phyloP scores from a whole-genome alignment of 1,284 basidiomycete species.

The Tilletia walkeri region DNA sequence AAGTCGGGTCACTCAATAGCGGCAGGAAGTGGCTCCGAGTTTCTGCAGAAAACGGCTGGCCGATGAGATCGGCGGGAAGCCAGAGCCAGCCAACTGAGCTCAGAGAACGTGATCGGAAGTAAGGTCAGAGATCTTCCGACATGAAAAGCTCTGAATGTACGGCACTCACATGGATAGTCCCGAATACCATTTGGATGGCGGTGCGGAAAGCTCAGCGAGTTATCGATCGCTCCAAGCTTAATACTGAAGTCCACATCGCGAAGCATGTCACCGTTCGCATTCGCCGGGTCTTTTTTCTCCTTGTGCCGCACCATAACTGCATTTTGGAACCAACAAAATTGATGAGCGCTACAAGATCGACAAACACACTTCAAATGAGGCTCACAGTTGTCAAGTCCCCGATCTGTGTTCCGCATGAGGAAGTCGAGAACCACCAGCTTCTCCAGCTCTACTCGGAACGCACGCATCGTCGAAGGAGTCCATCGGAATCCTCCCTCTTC shows the following conservation, averaged over 20 bases:
- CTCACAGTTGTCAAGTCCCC: constrained; percentile 58
- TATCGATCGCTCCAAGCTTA: constrained; percentile 72
- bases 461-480: constrained; percentile 71
- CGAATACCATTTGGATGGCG: constrained; percentile 79
- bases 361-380: constrained; percentile 24
- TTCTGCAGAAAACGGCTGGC: constrained; percentile 72
- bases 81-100: constrained; percentile 70
- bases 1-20: constrained; percentile 73
- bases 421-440: constrained; percentile 70
- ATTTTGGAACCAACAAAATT: neutral
- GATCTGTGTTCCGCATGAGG: constrained; percentile 77
- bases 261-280: too few relatives aligned
- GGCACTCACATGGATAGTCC: constrained; percentile 67
- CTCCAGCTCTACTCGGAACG: constrained; percentile 81
- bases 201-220: constrained; percentile 78
- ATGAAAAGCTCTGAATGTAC: neutral
- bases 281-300: too few relatives aligned
- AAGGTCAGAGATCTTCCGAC: too few relatives aligned
- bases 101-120: too few relatives aligned
- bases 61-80: constrained; percentile 77
- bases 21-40: constrained; percentile 80
- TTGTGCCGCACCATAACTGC: too few relatives aligned
- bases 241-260: neutral
- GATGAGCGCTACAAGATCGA: neutral
- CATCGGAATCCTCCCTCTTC: constrained; percentile 67